Conservation (phyloP, 2,329 filamentous ascomycete species). For the Aspergillus alliaceus region DNA sequence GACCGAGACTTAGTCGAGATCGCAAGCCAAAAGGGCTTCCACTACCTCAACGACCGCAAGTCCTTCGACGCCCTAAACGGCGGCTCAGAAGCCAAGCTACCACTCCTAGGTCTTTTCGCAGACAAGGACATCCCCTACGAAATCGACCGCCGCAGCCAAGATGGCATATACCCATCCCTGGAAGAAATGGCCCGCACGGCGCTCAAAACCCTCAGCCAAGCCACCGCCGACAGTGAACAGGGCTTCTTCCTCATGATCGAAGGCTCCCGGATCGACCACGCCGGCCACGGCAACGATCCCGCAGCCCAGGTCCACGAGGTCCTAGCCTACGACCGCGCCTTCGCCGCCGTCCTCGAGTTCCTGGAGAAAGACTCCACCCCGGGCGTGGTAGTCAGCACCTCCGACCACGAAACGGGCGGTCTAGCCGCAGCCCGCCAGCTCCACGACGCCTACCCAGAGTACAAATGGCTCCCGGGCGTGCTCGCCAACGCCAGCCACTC, state of each 20-base stretch:
- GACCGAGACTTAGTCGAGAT: constrained; percentile 71
- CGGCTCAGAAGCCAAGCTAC: constrained; percentile 70
- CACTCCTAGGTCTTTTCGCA: constrained; percentile 84
- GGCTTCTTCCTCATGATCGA: constrained; percentile 99
- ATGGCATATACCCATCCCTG: constrained; percentile 80
- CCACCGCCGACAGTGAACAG: constrained; percentile 79
- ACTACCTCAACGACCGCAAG: constrained; percentile 69
- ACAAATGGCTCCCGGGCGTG: constrained; percentile 78
- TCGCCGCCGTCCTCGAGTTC: constrained; percentile 81
- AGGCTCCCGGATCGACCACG: constrained; percentile 93
- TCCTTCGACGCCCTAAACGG: constrained; percentile 73
- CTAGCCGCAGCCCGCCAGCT: constrained; percentile 76
- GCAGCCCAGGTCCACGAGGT: constrained; percentile 88
- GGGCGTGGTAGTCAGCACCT: constrained; percentile 82
- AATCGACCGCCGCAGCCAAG: constrained; percentile 78
- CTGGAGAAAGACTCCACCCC: constrained; percentile 69
- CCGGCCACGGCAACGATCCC: constrained; percentile 81
- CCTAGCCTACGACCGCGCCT: constrained; percentile 87
- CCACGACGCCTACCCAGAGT: constrained; percentile 62
- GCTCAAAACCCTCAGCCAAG: constrained; percentile 73
- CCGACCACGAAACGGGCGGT: constrained; percentile 95
- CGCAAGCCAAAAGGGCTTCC: constrained; percentile 77
- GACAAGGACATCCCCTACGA: constrained; percentile 84
- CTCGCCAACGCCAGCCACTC: constrained; percentile 78
- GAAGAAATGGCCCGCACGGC: constrained; percentile 89